Base-by-base conservation (phyloP, 129 eudicot genomes). In the Escallonia herrerae region DNA sequence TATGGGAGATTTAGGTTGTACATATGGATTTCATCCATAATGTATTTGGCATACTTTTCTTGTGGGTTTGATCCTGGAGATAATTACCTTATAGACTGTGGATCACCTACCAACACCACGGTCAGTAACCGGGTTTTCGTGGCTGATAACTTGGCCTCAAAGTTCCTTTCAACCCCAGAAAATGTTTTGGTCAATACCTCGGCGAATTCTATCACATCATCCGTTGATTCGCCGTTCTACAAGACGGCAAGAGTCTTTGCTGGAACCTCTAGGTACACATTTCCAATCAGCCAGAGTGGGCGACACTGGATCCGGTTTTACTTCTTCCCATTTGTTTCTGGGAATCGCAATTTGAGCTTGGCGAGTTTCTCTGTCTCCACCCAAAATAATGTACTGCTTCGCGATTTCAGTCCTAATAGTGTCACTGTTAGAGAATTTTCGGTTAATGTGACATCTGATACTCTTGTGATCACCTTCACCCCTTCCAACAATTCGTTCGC, bases 301-400 rank as follows among this genome's bases (percentile, higher is more conserved):
- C 74, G 99, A 37, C 84, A 83, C 71, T 93, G 96, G 95, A 89
- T 93, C 76, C 90, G 99, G 15, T 75, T 93, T 0, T 87, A 79
- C 64, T 83, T 93, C 73, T 83, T 33, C 70, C 90, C 96, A 3
- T 89, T 86, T 76, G 67, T 62, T 4, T 79, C 77, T 12, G 74
- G 77, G 15, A 76, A 49, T 70, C 81, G 83, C 66, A 65, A 81
- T 72, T 49, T 90, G 72, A 74, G 49, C 7, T 54, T 87, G 2
- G 95, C 99, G 3, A 71, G 5, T 8, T 88, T 93, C 75, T 77
- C 91, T 2, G 96, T 89, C 55, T 79, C 90, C 3, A 68, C 85
- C 42, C 84, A 76, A 59, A 63, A 78, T 51, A 78, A 80, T 70
- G 69, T 78, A 6, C 59, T 93, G 9, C 73, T 93, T 1, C 73